These are phyloP conservation scores for Alternaria sp. DNA, from an alignment of 2,329 filamentous ascomycete genomes.

Conservation along the genomic window DNA sequence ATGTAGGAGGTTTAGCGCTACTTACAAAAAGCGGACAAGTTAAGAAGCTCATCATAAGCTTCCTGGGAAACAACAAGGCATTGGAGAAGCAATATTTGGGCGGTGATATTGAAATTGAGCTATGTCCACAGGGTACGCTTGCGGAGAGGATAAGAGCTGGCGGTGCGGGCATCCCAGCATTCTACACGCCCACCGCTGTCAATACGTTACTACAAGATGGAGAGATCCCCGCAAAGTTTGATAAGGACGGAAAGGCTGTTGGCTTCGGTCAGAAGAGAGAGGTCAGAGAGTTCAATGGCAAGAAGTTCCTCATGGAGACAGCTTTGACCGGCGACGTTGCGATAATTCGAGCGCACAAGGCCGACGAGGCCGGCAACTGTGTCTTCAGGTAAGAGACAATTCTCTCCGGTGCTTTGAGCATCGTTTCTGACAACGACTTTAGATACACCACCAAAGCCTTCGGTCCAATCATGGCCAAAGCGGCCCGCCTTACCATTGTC, in stretches of 20 bases:
- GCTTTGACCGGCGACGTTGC: constrained; percentile 78
- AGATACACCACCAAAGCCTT: constrained; percentile 50
- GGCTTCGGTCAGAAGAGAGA: constrained; percentile 72
- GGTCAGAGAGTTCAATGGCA: constrained; percentile 73
- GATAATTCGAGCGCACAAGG: constrained; percentile 77
- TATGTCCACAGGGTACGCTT: constrained; percentile 78
- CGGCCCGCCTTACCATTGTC: constrained; percentile 88
- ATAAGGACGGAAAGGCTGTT: constrained; percentile 64
- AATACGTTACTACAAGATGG: constrained; percentile 71
- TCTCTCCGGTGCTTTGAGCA: background rate
- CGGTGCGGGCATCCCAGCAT: constrained; percentile 79
- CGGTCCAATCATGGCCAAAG: constrained; percentile 74
- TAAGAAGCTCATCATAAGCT: constrained; percentile 75
- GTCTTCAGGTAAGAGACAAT: constrained; percentile 59
- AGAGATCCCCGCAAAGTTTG: constrained; percentile 69
- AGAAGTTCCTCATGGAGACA: constrained; percentile 78
- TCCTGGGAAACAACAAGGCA: constrained; percentile 77
- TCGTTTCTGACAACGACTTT: background rate
- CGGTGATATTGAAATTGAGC: constrained; percentile 75
- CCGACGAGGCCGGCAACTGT: constrained; percentile 78
- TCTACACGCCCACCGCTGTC: constrained; percentile 76
- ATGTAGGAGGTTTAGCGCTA: constrained; percentile 68
- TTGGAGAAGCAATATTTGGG: constrained; percentile 76
- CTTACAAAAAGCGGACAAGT: constrained; percentile 74
- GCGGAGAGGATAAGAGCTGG: constrained; percentile 75